phyloP scores from a whole-genome alignment of 83 land plant genomes.

The Picea engelmannii region DNA sequence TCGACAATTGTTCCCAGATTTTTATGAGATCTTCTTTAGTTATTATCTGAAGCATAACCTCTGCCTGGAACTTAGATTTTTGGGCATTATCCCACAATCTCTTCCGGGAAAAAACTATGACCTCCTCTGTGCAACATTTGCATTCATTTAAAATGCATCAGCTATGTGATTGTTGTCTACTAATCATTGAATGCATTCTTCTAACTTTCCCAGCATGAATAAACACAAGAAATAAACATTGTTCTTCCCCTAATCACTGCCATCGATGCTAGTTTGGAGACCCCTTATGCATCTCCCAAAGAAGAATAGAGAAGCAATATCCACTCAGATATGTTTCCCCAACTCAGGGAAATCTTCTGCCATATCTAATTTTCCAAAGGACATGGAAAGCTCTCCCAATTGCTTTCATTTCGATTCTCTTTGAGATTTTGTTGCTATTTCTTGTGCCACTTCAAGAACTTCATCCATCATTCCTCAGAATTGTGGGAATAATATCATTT shows the following conservation, averaged over 20 bases:
- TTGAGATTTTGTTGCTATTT: slow-evolving; percentile 73
- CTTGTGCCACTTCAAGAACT: slow-evolving; percentile 78
- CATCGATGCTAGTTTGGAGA: slow-evolving; percentile 30
- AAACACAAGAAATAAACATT: slow-evolving; percentile 48
- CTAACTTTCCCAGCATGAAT: slow-evolving; percentile 52
- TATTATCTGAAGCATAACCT: no score
- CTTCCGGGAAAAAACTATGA: no score
- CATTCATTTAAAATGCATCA: slow-evolving; percentile 4
- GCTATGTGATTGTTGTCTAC: slow-evolving; percentile 53
- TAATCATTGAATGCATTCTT: slow-evolving; percentile 46
- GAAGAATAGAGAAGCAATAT: slow-evolving; percentile 45
- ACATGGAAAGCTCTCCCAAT: slow-evolving; percentile 95
- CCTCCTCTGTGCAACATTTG: no score
- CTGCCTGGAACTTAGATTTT: no score
- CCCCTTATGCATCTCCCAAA: slow-evolving; percentile 43
- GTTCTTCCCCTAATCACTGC: slow-evolving; percentile 45
- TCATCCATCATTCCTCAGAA: slow-evolving; percentile 43
- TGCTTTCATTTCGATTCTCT: slow-evolving; percentile 98
- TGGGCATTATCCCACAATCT: no score
- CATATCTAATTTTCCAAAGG: slow-evolving; percentile 73
- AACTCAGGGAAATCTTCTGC: slow-evolving; percentile 44
- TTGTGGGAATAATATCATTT: slow-evolving; percentile 89
- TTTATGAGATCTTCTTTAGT: no score
- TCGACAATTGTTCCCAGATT: no score
- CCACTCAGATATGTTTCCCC: slow-evolving; percentile 48